A percentile compares a stretch with the other conserved stretches of the same genome.
Conservation (phyloP, 2,329 filamentous ascomycete species). For the Colletotrichum navitas region DNA sequence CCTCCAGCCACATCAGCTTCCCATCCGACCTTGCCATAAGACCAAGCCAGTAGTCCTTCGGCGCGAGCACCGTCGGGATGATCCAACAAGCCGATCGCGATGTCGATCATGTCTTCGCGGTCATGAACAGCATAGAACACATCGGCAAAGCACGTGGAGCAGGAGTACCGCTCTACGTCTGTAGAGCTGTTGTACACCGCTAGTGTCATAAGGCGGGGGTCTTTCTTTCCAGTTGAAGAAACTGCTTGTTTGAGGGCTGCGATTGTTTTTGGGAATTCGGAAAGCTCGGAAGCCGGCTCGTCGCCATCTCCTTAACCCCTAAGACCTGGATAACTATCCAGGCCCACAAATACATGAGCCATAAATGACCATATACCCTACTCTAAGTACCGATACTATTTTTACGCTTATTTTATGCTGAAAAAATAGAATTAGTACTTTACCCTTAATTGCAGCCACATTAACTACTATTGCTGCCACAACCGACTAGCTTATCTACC, state of each 20-base stretch:
- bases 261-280: constrained; percentile 49
- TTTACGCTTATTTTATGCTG: too few species aligned
- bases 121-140: constrained; percentile 60
- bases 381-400: too few species aligned
- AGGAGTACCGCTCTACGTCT: constrained; percentile 62
- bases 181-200: constrained; percentile 58
- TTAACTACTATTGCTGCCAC: too few species aligned
- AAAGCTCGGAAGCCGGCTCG: constrained; percentile 3
- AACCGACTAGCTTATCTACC: too few species aligned
- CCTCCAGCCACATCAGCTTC: constrained; percentile 54
- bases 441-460: too few species aligned
- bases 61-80: constrained; percentile 59
- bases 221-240: constrained; percentile 44
- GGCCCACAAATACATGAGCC: too few species aligned
- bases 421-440: too few species aligned
- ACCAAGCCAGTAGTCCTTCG: constrained; percentile 59
- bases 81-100: constrained; percentile 60
- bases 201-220: constrained; percentile 58
- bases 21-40: constrained; percentile 50
- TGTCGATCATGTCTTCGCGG: constrained; percentile 55
- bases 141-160: constrained; percentile 59
- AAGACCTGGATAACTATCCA: too few species aligned
- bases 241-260: constrained; percentile 53
- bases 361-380: too few species aligned
- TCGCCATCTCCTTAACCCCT: neutral